A percentile compares a stretch with the other conserved stretches of the same genome.
phyloP scores from a whole-genome alignment of 805 yeast genomes.

The Millerozyma miso region DNA sequence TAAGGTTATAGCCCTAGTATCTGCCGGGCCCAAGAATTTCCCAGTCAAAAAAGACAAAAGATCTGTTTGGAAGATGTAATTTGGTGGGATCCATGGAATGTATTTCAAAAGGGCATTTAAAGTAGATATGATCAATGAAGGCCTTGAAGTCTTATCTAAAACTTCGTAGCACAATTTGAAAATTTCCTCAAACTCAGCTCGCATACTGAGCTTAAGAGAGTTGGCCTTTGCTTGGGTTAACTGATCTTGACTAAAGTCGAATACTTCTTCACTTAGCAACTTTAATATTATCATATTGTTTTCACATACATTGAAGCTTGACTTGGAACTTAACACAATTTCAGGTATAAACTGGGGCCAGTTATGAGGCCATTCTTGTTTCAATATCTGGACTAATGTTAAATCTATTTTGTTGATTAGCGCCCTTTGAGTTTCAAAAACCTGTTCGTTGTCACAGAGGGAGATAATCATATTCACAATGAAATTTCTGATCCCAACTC shows the following conservation, averaged over 20 bases:
- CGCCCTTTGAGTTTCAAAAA: constrained; percentile 69
- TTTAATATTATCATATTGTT: constrained; percentile 92
- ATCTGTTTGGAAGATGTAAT: constrained; percentile 85
- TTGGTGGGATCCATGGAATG: constrained; percentile 91
- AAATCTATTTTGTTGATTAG: constrained; percentile 89
- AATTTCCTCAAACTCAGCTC: constrained; percentile 87
- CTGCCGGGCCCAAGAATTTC: constrained; percentile 72
- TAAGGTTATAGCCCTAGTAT: constrained; percentile 77
- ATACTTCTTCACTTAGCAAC: constrained; percentile 89
- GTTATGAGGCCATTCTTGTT: constrained; percentile 98
- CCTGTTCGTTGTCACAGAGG: constrained; percentile 77
- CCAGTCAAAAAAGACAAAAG: constrained; percentile 65
- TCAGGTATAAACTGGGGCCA: constrained; percentile 98
- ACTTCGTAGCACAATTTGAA: constrained; percentile 92
- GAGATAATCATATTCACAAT: constrained; percentile 90
- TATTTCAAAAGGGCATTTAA: constrained; percentile 77
- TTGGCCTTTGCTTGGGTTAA: constrained; percentile 95
- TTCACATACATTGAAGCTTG: constrained; percentile 91
- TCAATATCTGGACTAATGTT: constrained; percentile 88
- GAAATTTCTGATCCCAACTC: constrained; percentile 90
- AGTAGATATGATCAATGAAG: constrained; percentile 81
- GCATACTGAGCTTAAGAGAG: constrained; percentile 75
- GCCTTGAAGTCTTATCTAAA: constrained; percentile 80
- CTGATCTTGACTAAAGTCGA: constrained; percentile 91
- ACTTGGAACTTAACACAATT: constrained; percentile 75